Percentiles rank a stretch among this genome's conserved stretches.
phyloP scores from a whole-genome alignment of 371 early-diverging fungal species.

The Zychaea mexicana region DNA sequence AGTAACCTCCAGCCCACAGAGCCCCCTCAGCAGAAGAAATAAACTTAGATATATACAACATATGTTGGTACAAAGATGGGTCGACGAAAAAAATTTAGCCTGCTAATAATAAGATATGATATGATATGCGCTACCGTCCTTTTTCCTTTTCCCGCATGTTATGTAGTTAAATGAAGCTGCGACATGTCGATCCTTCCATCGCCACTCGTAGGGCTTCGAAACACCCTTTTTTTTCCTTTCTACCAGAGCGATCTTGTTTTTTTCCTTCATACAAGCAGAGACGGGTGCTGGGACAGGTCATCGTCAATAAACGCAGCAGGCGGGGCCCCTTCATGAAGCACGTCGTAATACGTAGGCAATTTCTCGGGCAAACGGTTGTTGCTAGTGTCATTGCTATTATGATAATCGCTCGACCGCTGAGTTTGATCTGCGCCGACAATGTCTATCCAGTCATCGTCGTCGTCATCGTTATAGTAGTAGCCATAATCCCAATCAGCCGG shows the following conservation, averaged over 20 bases:
- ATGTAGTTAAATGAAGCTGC: too few species aligned
- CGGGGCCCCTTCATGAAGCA: constrained; percentile 23
- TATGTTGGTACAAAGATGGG: too few species aligned
- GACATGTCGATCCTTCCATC: background rate
- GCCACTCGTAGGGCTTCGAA: background rate
- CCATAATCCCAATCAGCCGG: background rate
- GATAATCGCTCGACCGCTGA: constrained; percentile 1
- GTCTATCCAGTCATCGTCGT: constrained; percentile 5
- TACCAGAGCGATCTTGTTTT: too few species aligned
- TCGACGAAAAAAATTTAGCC: too few species aligned
- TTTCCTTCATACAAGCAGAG: background rate
- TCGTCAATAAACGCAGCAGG: constrained; percentile 25
- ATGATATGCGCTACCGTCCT: too few species aligned
- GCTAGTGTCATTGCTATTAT: background rate
- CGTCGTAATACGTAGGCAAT: constrained; percentile 21
- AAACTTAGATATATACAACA: too few species aligned
- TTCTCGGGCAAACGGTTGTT: constrained; percentile 4
- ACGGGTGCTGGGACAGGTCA: constrained; percentile 14
- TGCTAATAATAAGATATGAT: too few species aligned
- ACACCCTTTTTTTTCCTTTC: background rate
- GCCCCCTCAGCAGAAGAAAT: too few species aligned
- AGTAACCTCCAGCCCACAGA: too few species aligned
- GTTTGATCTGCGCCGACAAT: constrained; percentile 1
- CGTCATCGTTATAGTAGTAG: too few species aligned
- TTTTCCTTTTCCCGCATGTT: too few species aligned